Evolutionary conservation across 495 filamentous ascomycete species (phyloP).

Genomic region (Talaromyces nanjingensis): DNA sequence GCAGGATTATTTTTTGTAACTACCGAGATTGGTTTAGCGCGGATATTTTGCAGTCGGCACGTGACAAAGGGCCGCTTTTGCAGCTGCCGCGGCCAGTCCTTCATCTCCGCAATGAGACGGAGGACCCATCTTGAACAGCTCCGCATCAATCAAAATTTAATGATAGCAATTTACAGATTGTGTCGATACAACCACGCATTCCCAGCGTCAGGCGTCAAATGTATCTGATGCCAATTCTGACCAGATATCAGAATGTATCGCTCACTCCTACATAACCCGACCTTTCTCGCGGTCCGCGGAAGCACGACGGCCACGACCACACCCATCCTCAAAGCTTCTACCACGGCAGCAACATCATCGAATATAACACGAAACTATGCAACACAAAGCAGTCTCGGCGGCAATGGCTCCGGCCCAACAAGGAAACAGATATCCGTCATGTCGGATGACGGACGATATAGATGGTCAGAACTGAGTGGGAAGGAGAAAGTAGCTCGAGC

Average conservation of each 20-base stretch:
- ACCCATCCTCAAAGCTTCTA: background rate
- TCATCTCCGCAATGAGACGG: background rate
- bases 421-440: constrained; percentile 68
- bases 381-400: constrained; percentile 42
- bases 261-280: constrained; percentile 7
- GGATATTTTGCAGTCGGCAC: background rate
- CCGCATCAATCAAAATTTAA: constrained; percentile 5
- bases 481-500: constrained; percentile 78
- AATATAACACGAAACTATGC: constrained; percentile 31
- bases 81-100: background rate
- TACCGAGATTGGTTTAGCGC: background rate
- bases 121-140: background rate
- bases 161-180: background rate
- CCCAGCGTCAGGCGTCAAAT: background rate
- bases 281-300: background rate
- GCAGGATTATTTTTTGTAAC: constrained; percentile 5
- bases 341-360: background rate
- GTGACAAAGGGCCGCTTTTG: background rate
- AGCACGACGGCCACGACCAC: background rate
- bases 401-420: constrained; percentile 20
- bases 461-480: constrained; percentile 67
- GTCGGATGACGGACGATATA: constrained; percentile 73
- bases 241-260: constrained; percentile 18
- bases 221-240: constrained; percentile 10
- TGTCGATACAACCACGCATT: background rate